Conservation (phyloP, 306 rosid genomes). For the Prunus mume region DNA sequence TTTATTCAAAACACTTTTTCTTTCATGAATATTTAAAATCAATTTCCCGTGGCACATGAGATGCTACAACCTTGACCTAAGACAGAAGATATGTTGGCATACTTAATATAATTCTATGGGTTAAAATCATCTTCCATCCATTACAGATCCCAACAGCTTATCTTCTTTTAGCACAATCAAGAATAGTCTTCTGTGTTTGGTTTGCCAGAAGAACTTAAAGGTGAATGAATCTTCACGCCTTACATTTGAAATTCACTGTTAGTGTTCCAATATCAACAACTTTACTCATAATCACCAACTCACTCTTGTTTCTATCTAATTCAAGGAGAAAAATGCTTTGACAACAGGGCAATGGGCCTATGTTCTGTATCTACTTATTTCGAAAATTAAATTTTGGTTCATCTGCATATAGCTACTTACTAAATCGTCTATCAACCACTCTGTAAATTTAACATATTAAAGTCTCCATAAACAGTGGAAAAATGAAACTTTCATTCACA, state of each 20-base stretch:
- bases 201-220: too few relatives aligned
- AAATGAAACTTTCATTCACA: neutral
- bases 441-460: neutral
- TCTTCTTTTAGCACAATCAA: neutral
- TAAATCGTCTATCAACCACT: neutral
- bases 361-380: neutral
- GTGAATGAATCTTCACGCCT: neutral
- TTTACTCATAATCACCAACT: neutral
- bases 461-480: neutral
- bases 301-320: neutral
- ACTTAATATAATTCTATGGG: neutral
- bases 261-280: neutral
- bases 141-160: neutral
- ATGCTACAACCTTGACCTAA: neutral
- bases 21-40: neutral
- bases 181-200: neutral
- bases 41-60: neutral
- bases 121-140: neutral
- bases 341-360: neutral
- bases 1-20: neutral
- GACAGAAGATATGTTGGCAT: neutral
- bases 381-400: neutral
- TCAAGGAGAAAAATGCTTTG: neutral
- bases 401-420: neutral
- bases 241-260: neutral